Evolutionary conservation across 2,329 filamentous ascomycete genomes (phyloP).

Genomic region (Raffaelea arxii): DNA sequence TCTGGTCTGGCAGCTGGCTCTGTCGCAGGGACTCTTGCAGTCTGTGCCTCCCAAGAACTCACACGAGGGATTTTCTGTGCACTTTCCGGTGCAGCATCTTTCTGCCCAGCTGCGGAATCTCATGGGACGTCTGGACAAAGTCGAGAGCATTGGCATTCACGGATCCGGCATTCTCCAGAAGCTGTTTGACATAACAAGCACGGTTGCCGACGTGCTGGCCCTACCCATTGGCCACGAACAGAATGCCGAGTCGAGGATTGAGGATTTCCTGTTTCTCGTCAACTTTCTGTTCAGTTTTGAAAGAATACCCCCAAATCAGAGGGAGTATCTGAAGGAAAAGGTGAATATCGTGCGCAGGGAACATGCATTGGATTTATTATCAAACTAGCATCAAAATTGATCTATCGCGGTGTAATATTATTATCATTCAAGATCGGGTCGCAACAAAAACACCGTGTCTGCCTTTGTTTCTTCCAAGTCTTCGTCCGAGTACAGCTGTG

Average conservation of each 20-base stretch:
- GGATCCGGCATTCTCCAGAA: slow-evolving; percentile 48
- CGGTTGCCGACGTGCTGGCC: slow-evolving; percentile 48
- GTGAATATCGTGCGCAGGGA: slow-evolving; percentile 25
- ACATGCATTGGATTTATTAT: too few relatives aligned
- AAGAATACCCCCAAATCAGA: neutral
- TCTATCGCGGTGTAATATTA: too few relatives aligned
- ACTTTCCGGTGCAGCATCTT: slow-evolving; percentile 28
- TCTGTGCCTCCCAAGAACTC: slow-evolving; percentile 21
- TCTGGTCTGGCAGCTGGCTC: slow-evolving; percentile 30
- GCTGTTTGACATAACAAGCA: slow-evolving; percentile 50
- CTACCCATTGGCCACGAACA: slow-evolving; percentile 16
- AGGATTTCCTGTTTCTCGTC: neutral
- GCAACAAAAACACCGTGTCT: too few relatives aligned
- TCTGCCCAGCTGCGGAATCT: slow-evolving; percentile 28
- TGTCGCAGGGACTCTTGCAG: slow-evolving; percentile 27
- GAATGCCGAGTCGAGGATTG: neutral
- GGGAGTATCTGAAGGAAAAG: neutral
- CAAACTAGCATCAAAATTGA: too few relatives aligned
- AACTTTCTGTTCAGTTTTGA: neutral
- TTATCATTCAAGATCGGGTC: too few relatives aligned
- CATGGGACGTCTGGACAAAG: slow-evolving; percentile 23
- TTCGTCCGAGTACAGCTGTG: too few relatives aligned
- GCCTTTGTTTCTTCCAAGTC: too few relatives aligned
- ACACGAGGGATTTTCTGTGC: slow-evolving; percentile 27
- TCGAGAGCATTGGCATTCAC: slow-evolving; percentile 40